Base-by-base conservation (phyloP, 345 rosid genomes). In the Cardiospermum halicacabum region DNA sequence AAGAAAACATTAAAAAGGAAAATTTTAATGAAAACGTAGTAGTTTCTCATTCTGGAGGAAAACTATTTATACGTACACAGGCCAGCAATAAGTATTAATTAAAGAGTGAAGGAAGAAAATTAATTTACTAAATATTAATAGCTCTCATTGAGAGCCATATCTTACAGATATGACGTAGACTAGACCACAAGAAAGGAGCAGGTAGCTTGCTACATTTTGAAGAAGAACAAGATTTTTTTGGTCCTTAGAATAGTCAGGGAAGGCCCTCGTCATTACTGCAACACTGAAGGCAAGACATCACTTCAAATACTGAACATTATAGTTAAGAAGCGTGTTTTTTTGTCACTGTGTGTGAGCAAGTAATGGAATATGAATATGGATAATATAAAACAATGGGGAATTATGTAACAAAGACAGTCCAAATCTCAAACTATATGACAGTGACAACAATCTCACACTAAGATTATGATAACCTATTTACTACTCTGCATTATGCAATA, bases 251-350 rank as follows among this genome's bases (percentile, higher is more conserved):
- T 84, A 85, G 76, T 77, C 74, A 71, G 98, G 90, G 73, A 88
- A 91, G 74, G 99, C 96, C 75, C 92, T 85, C 13, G 99, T 94
- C 99, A 94, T 89, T 56, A 94, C 97, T 36, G 97, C 97, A 72
- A 81, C 89, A 77, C 99, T 94, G 86, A 49, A 55, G 54, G 48
- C 24, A 69, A 4, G 66, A 45, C 42, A 45, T 25, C 16, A 58
- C 24, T 68, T 62, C 39, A 69, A 32, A 64, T 32, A 27, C 27
- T 50, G 8, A 21, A 58, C 1, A 26, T 3, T 36, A 26, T 51
- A 15, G 51, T 24, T 19, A 24, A 51, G 9, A 53, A 10, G 3
- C 26, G 8, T 24, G 68, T 36, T 32, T 39, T 24, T 24, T 22
- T 22, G 25, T 43, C 49, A 43, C 49, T 16, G 19, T n/a, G 50